Evolutionary conservation across 2,329 filamentous ascomycete species (phyloP).

Genomic region (Cytospora paraplurivora): DNA sequence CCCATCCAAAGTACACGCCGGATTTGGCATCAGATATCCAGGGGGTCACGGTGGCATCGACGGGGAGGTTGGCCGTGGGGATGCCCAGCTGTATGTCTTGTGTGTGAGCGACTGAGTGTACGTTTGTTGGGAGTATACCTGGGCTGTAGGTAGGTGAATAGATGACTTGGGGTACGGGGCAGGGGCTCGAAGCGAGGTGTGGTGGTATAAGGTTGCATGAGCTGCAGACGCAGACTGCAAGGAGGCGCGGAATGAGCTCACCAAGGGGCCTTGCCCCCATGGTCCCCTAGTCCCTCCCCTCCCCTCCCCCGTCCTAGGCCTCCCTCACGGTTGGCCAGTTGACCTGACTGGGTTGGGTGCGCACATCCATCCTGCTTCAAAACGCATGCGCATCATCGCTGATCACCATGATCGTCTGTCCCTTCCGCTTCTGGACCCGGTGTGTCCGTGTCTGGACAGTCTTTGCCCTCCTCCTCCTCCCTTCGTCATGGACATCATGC

Average conservation of each 20-base stretch:
- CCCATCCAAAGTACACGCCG: conserved; percentile 94
- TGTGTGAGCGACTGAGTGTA: conserved; percentile 4
- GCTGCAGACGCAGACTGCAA: conserved; percentile 6
- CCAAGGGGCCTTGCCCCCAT: background rate
- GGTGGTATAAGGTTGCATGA: conserved; percentile 12
- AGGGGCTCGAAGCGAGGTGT: conserved; percentile 17
- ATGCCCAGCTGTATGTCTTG: conserved; percentile 72
- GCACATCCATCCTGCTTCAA: conserved; percentile 7
- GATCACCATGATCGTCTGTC: conserved; percentile 8
- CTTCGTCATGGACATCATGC: background rate
- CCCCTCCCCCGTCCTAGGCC: background rate
- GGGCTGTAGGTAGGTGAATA: background rate
- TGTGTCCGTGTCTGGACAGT: background rate
- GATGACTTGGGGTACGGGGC: background rate
- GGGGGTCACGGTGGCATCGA: conserved; percentile 61
- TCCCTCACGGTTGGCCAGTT: background rate
- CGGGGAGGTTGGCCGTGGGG: conserved; percentile 89
- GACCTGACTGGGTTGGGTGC: background rate
- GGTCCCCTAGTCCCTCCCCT: background rate
- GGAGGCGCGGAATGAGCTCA: background rate
- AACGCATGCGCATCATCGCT: conserved; percentile 11
- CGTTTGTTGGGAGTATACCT: background rate
- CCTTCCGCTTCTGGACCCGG: conserved; percentile 11
- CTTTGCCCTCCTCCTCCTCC: background rate
- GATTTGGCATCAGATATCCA: conserved; percentile 68